These are phyloP conservation scores for Penicillium longicatenatum DNA, from an alignment of 495 filamentous ascomycete species.

Conservation along the genomic window DNA sequence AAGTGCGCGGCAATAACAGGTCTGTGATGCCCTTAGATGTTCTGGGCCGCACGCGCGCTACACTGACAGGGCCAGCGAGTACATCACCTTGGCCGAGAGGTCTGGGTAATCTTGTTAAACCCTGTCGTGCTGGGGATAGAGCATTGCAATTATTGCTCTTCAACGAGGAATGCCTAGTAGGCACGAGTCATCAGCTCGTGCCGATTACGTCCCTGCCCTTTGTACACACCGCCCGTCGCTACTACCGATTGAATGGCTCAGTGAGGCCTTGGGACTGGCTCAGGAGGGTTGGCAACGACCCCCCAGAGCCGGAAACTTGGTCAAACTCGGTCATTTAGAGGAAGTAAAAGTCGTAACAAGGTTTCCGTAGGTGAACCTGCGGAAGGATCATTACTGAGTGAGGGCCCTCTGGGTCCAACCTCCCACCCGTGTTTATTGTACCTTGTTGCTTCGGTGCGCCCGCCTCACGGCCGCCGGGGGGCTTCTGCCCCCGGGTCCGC, in stretches of 20 bases:
- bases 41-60: slow-evolving; percentile 73
- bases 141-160: slow-evolving; percentile 82
- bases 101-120: slow-evolving; percentile 76
- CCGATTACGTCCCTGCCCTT: slow-evolving; percentile 65
- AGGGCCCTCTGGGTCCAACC: slow-evolving; percentile 27
- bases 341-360: slow-evolving; percentile 77
- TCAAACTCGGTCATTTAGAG: slow-evolving; percentile 76
- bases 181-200: slow-evolving; percentile 62
- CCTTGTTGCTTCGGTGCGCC: slow-evolving; percentile 46
- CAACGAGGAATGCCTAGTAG: slow-evolving; percentile 64
- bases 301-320: slow-evolving; percentile 67
- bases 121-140: slow-evolving; percentile 76
- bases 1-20: slow-evolving; percentile 73
- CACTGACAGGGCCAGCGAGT: slow-evolving; percentile 58
- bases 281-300: slow-evolving; percentile 64
- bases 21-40: slow-evolving; percentile 74
- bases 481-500: slow-evolving; percentile 20
- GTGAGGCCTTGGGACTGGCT: slow-evolving; percentile 71
- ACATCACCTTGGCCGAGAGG: slow-evolving; percentile 68
- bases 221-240: slow-evolving; percentile 69
- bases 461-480: slow-evolving; percentile 25
- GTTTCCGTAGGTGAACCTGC: slow-evolving; percentile 74
- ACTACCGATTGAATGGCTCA: slow-evolving; percentile 77
- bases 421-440: slow-evolving; percentile 34
- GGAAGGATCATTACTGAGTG: slow-evolving; percentile 66